A percentile compares a stretch with the other conserved stretches of the same genome.
These are phyloP conservation scores for Cyclospora cayetanensis DNA, from an alignment of 169 alveolate genomes.

Conservation along the genomic window DNA sequence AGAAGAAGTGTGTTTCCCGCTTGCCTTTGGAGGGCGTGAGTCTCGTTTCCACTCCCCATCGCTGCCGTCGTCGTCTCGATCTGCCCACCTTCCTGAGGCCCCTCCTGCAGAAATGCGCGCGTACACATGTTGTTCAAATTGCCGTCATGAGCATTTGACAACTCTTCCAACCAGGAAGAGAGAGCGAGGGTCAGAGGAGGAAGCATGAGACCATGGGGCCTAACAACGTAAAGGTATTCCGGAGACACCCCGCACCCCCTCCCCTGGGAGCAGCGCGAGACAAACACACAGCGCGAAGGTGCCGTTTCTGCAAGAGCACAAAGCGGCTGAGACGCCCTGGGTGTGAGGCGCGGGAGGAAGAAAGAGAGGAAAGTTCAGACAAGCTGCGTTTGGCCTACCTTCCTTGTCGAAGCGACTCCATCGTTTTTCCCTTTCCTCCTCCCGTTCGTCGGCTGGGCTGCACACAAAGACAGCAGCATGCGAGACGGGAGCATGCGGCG, in stretches of 20 bases:
- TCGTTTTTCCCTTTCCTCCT: neutral
- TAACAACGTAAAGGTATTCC: too few relatives aligned
- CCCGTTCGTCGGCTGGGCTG: conserved; percentile 1
- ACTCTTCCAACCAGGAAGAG: neutral
- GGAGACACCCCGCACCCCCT: too few relatives aligned
- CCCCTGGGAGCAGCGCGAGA: too few relatives aligned
- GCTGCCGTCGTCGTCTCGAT: neutral
- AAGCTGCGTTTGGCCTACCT: neutral
- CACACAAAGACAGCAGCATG: neutral
- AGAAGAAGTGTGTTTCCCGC: neutral
- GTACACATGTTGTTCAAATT: neutral
- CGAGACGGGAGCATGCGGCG: too few relatives aligned
- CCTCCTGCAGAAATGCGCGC: neutral
- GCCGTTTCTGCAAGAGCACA: neutral
- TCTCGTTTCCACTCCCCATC: neutral
- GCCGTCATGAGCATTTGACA: neutral
- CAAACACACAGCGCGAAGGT: neutral
- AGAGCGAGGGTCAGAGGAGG: neutral
- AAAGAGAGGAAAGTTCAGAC: too few relatives aligned
- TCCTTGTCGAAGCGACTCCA: conserved; percentile 6
- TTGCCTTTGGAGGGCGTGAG: neutral
- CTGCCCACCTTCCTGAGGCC: conserved; percentile 4
- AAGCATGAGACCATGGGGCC: too few relatives aligned
- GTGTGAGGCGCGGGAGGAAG: too few relatives aligned
- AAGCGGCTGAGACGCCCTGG: too few relatives aligned